phyloP scores from a whole-genome alignment of 2,329 filamentous ascomycete genomes.

The Ophiosphaerella korrae region DNA sequence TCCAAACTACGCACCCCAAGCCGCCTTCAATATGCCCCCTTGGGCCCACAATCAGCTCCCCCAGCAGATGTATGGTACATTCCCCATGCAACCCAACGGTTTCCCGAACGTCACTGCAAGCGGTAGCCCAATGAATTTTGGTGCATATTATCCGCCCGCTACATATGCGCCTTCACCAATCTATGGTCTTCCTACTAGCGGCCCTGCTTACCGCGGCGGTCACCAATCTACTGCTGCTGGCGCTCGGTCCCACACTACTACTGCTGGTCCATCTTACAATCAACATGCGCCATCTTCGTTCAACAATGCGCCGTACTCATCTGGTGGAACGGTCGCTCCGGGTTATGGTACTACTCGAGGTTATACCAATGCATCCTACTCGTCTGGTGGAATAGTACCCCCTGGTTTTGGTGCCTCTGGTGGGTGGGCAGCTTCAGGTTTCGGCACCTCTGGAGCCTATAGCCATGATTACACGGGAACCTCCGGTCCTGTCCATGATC shows the following conservation, averaged over 20 bases:
- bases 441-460: background rate
- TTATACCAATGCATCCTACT: slow-evolving; percentile 6
- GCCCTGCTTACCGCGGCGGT: slow-evolving; percentile 28
- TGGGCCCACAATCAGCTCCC: slow-evolving; percentile 30
- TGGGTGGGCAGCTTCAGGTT: background rate
- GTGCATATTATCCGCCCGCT: slow-evolving; percentile 36
- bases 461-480: slow-evolving; percentile 8
- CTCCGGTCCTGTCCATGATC: slow-evolving; percentile 16
- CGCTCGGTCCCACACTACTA: slow-evolving; percentile 18
- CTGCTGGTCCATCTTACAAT: slow-evolving; percentile 19
- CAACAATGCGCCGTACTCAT: slow-evolving; percentile 9
- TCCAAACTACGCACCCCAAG: slow-evolving; percentile 29
- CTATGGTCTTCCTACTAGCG: slow-evolving; percentile 26
- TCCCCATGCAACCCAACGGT: slow-evolving; percentile 14
- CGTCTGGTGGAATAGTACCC: background rate
- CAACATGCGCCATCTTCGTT: slow-evolving; percentile 16
- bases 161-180: slow-evolving; percentile 28
- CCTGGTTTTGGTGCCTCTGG: slow-evolving; percentile 1
- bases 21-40: slow-evolving; percentile 31
- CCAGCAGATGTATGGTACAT: slow-evolving; percentile 27
- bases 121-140: slow-evolving; percentile 41
- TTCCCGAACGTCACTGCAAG: slow-evolving; percentile 29
- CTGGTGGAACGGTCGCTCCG: slow-evolving; percentile 1
- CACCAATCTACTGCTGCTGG: slow-evolving; percentile 18
- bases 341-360: background rate